Evolutionary conservation across 2,329 filamentous ascomycete genomes (phyloP).

Genomic region (Colletotrichum musae): DNA sequence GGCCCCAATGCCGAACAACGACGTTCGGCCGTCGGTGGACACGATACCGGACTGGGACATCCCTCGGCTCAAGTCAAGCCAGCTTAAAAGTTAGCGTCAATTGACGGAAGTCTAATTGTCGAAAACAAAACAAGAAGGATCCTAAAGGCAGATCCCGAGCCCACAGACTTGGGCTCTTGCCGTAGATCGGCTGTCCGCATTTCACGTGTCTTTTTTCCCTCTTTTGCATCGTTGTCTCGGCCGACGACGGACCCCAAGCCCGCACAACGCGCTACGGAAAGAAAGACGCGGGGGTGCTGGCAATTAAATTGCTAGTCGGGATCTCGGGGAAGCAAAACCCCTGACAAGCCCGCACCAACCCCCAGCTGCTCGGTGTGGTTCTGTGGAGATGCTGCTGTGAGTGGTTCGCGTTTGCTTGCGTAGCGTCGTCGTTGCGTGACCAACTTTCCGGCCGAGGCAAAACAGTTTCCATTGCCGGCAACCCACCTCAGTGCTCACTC

Average conservation of each 20-base stretch:
- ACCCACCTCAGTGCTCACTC: slow-evolving; percentile 4
- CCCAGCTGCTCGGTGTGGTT: slow-evolving; percentile 8
- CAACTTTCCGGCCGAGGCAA: slow-evolving; percentile 35
- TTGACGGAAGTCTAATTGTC: slow-evolving; percentile 25
- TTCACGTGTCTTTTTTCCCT: slow-evolving; percentile 31
- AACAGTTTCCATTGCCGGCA: slow-evolving; percentile 27
- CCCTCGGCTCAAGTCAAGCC: slow-evolving; percentile 27
- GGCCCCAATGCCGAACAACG: slow-evolving; percentile 26
- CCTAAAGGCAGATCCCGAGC: slow-evolving; percentile 5
- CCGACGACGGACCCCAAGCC: slow-evolving; percentile 15
- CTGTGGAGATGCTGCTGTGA: slow-evolving; percentile 20
- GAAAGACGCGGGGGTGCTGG: slow-evolving; percentile 38
- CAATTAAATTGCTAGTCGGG: slow-evolving; percentile 30
- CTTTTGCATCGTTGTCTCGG: slow-evolving; percentile 9
- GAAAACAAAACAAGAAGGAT: slow-evolving; percentile 11
- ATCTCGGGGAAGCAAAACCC: slow-evolving; percentile 38
- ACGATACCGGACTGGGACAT: neutral
- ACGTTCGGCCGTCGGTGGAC: slow-evolving; percentile 10
- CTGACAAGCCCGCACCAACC: slow-evolving; percentile 38
- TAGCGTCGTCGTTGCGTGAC: slow-evolving; percentile 33
- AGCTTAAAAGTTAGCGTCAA: slow-evolving; percentile 10
- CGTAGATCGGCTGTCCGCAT: slow-evolving; percentile 21
- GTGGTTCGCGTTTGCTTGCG: slow-evolving; percentile 12
- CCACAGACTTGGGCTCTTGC: neutral
- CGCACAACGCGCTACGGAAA: neutral